phyloP scores from a whole-genome alignment of 805 yeast species.

The Myxozyma neotropica region DNA sequence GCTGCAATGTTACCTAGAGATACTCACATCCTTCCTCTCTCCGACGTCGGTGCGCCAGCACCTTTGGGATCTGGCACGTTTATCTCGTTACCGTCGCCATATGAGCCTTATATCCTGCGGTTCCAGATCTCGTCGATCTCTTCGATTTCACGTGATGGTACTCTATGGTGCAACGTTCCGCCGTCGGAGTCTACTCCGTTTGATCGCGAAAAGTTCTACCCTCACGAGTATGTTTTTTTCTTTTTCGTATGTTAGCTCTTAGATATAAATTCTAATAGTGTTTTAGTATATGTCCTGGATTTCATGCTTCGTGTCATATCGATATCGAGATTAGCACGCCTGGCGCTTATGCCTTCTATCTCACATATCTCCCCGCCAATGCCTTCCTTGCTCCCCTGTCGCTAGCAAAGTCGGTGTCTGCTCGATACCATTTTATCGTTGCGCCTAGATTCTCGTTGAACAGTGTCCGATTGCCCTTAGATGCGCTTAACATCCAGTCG shows the following conservation, averaged over 20 bases:
- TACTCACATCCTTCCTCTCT: slow-evolving; percentile 25
- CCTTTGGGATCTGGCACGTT: slow-evolving; percentile 44
- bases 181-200: slow-evolving; percentile 49
- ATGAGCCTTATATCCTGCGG: slow-evolving; percentile 50
- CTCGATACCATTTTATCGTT: slow-evolving; percentile 67
- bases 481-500: slow-evolving; percentile 78
- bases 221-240: slow-evolving; percentile 44
- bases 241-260: not conserved
- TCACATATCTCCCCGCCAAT: slow-evolving; percentile 53
- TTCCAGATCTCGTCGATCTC: slow-evolving; percentile 76
- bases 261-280: not conserved
- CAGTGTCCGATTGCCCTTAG: slow-evolving; percentile 63
- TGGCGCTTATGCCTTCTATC: slow-evolving; percentile 78
- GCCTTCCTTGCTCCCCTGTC: slow-evolving; percentile 33
- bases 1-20: slow-evolving; percentile 1
- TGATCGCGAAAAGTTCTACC: slow-evolving; percentile 58
- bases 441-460: slow-evolving; percentile 71
- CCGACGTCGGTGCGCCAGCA: slow-evolving; percentile 35
- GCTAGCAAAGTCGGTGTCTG: slow-evolving; percentile 48
- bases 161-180: slow-evolving; percentile 75
- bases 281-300: slow-evolving; percentile 48
- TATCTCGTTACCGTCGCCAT: slow-evolving; percentile 46
- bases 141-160: slow-evolving; percentile 68
- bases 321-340: slow-evolving; percentile 66
- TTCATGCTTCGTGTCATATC: slow-evolving; percentile 64